Evolutionary conservation across 257 asterid genomes (phyloP).

Genomic region (Solanum clarkiae): DNA sequence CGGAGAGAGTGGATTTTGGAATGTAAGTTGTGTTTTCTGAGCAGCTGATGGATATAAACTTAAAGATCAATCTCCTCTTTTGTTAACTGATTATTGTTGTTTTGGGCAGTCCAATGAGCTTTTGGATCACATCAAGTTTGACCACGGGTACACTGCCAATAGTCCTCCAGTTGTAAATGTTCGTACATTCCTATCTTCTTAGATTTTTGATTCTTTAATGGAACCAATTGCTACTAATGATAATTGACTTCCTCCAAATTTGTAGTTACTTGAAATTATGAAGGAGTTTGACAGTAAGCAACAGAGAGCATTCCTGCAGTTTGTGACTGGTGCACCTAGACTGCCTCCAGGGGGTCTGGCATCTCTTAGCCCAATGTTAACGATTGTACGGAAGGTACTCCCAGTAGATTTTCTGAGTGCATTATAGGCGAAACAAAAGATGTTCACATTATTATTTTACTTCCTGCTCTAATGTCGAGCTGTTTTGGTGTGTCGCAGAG

Average conservation of each 20-base stretch:
- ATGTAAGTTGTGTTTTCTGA: conserved; percentile 33
- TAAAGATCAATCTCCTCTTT: background rate
- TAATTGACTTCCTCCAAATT: background rate
- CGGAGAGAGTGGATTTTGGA: conserved; percentile 78
- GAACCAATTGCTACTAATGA: background rate
- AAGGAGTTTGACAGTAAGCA: conserved; percentile 60
- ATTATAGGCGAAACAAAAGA: background rate
- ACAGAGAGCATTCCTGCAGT: conserved; percentile 86
- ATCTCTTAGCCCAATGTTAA: conserved; percentile 83
- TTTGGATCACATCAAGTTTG: conserved; percentile 81
- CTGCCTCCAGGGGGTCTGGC: conserved; percentile 94
- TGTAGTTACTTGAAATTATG: conserved; percentile 75
- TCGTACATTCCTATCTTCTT: conserved; percentile 12
- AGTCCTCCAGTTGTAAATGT: conserved; percentile 71
- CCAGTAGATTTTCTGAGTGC: background rate
- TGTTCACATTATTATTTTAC: background rate
- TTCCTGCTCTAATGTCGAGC: background rate
- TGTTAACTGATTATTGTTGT: background rate
- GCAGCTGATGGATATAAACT: background rate
- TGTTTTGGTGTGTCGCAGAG: conserved; percentile 33
- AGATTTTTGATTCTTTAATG: background rate
- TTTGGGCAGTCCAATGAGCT: conserved; percentile 58
- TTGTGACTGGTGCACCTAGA: conserved; percentile 94
- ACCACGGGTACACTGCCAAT: conserved; percentile 89
- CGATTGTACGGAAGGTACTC: conserved; percentile 84